phyloP scores from a whole-genome alignment of 2,329 filamentous ascomycete species.

The Aspergillus alliaceus region DNA sequence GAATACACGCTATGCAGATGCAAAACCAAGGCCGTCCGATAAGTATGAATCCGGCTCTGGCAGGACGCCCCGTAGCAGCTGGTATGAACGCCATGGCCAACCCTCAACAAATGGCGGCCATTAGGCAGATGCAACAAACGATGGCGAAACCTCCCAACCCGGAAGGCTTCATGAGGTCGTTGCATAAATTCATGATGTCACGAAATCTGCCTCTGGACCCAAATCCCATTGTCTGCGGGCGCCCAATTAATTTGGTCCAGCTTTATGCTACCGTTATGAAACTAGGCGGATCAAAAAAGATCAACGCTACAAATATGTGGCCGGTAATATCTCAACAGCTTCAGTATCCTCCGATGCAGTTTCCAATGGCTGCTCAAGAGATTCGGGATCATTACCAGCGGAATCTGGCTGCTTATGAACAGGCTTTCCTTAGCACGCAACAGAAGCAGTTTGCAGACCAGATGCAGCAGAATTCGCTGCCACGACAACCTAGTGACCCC shows the following conservation, averaged over 20 bases:
- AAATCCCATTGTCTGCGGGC: slow-evolving; percentile 71
- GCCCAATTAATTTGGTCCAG: slow-evolving; percentile 70
- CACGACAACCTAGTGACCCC: slow-evolving; percentile 37
- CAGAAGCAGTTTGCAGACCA: slow-evolving; percentile 46
- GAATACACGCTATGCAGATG: slow-evolving; percentile 78
- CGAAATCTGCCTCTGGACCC: slow-evolving; percentile 72
- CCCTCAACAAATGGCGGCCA: slow-evolving; percentile 42
- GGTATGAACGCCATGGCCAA: slow-evolving; percentile 42
- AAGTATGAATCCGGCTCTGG: slow-evolving; percentile 41
- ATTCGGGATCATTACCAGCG: slow-evolving; percentile 72
- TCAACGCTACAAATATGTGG: slow-evolving; percentile 73
- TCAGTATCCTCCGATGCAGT: slow-evolving; percentile 60
- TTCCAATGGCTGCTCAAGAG: slow-evolving; percentile 67
- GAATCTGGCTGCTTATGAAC: slow-evolving; percentile 75
- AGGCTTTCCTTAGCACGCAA: slow-evolving; percentile 45
- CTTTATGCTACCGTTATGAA: slow-evolving; percentile 78
- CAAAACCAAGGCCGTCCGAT: slow-evolving; percentile 73
- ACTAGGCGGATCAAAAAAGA: slow-evolving; percentile 72
- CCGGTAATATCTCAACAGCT: slow-evolving; percentile 66
- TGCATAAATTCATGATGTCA: slow-evolving; percentile 74
- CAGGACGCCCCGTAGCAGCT: slow-evolving; percentile 32
- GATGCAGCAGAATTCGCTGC: slow-evolving; percentile 44
- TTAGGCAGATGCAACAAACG: slow-evolving; percentile 52
- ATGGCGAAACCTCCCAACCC: slow-evolving; percentile 48
- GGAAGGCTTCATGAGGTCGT: slow-evolving; percentile 72